phyloP scores from a whole-genome alignment of 257 asterid genomes.

The Lycium barbarum region DNA sequence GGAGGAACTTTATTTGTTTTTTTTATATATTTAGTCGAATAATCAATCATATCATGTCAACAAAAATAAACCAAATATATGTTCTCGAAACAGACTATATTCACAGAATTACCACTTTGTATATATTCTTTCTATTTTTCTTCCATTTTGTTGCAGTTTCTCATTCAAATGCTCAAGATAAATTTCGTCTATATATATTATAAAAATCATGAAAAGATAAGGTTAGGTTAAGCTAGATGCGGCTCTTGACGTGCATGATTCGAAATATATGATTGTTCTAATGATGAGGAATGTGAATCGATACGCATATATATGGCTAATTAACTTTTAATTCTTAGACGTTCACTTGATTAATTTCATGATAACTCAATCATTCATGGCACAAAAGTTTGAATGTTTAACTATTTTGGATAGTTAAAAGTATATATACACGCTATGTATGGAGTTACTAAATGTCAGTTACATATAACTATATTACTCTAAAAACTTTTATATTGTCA shows the following conservation, averaged over 20 bases:
- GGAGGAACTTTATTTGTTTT: not conserved
- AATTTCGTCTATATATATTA: not conserved
- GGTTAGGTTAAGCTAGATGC: not conserved
- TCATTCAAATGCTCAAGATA: not conserved
- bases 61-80: not conserved
- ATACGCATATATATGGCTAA: not conserved
- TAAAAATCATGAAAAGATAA: not conserved
- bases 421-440: not conserved
- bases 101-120: not conserved
- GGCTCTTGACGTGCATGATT: conserved; percentile 1
- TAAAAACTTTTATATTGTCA: not conserved
- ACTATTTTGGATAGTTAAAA: not conserved
- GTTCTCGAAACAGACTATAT: not conserved
- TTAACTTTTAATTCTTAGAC: not conserved
- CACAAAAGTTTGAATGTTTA: not conserved
- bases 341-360: not conserved
- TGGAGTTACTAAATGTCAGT: not conserved
- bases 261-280: conserved; percentile 18
- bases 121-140: not conserved
- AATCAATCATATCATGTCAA: not conserved
- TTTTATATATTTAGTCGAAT: not conserved
- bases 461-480: not conserved
- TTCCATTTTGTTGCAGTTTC: not conserved
- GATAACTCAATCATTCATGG: not conserved
- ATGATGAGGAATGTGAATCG: not conserved